These are phyloP conservation scores for Chrysanthemum seticuspe DNA, from an alignment of 129 eudicot species.

Conservation along the genomic window DNA sequence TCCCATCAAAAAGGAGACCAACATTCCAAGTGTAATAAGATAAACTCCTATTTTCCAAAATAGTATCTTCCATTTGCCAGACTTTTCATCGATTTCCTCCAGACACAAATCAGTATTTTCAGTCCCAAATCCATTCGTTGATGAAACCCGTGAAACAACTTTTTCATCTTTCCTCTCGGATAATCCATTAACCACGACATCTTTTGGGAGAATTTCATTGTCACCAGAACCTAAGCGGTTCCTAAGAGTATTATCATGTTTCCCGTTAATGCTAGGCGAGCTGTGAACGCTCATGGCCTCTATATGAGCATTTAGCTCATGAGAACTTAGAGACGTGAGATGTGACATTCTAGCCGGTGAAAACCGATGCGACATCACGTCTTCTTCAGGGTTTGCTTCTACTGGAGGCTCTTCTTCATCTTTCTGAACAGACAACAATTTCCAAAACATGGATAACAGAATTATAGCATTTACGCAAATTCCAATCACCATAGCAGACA, in stretches of 20 bases:
- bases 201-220: constrained; percentile 45
- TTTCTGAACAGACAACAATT: constrained; percentile 63
- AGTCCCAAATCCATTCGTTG: constrained; percentile 32
- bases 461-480: constrained; percentile 60
- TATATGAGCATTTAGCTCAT: constrained; percentile 27
- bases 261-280: constrained; percentile 36
- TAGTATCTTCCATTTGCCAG: constrained; percentile 53
- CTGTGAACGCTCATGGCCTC: constrained; percentile 35
- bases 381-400: constrained; percentile 61
- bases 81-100: constrained; percentile 40
- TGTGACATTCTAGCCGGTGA: constrained; percentile 95
- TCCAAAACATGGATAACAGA: constrained; percentile 84
- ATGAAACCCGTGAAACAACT: constrained; percentile 29
- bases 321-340: constrained; percentile 45
- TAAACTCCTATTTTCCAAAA: constrained; percentile 81
- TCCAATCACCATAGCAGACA: constrained; percentile 74
- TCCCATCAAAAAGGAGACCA: constrained; percentile 66
- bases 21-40: constrained; percentile 79
- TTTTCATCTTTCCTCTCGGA: constrained; percentile 32
- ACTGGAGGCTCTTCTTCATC: constrained; percentile 62
- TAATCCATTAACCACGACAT: constrained; percentile 21
- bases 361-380: constrained; percentile 64
- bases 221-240: constrained; percentile 43
- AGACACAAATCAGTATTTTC: constrained; percentile 20
- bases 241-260: constrained; percentile 41